Conservation (phyloP, 2,329 filamentous ascomycete species). For the Fusarium sp. region DNA sequence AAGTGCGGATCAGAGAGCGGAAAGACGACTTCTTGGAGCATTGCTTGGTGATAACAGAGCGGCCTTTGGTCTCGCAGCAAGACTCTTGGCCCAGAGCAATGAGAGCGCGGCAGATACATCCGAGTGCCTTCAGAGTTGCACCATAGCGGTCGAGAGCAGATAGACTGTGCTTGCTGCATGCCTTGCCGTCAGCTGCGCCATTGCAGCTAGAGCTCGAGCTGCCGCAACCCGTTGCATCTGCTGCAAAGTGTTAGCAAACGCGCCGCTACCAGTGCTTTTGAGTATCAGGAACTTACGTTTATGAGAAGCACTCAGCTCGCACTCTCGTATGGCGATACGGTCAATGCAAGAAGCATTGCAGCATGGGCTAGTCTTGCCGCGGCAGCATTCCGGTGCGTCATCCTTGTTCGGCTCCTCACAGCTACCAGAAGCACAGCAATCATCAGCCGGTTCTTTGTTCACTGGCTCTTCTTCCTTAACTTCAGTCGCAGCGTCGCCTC, state of each 20-base stretch:
- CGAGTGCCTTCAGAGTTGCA: slow-evolving; percentile 57
- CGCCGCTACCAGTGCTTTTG: neutral
- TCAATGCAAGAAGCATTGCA: slow-evolving; percentile 56
- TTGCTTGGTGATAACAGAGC: slow-evolving; percentile 41
- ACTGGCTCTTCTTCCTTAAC: neutral
- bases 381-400: slow-evolving; percentile 51
- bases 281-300: neutral
- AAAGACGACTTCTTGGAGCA: slow-evolving; percentile 37
- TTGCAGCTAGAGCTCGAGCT: slow-evolving; percentile 16
- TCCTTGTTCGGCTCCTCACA: neutral
- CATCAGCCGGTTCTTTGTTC: neutral
- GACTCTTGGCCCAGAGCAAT: slow-evolving; percentile 61
- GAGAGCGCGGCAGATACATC: slow-evolving; percentile 64
- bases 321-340: slow-evolving; percentile 56
- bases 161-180: slow-evolving; percentile 51
- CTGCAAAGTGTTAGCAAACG: neutral
- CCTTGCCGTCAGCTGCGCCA: slow-evolving; percentile 37
- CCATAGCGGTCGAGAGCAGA: slow-evolving; percentile 53
- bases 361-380: slow-evolving; percentile 52
- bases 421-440: neutral
- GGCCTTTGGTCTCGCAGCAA: slow-evolving; percentile 53
- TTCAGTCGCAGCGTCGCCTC: neutral
- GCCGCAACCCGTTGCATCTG: neutral
- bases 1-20: slow-evolving; percentile 27
- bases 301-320: slow-evolving; percentile 32